Evolutionary conservation across 257 asterid genomes (phyloP), one percentile per base, ranked within the genome.

Genomic region (Solanum dulcamara): DNA sequence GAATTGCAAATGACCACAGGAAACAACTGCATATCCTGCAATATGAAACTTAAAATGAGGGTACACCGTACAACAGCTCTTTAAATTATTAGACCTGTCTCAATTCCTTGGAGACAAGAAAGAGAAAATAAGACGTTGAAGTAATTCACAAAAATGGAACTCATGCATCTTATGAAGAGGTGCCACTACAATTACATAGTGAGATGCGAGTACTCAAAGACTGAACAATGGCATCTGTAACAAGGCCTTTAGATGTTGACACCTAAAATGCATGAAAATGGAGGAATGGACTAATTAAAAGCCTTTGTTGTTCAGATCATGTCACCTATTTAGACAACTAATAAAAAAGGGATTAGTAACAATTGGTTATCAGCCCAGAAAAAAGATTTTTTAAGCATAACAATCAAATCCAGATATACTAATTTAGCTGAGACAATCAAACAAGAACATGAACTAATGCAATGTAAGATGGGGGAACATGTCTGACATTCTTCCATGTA

Each of bases 1-100:
- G 98, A 74, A 91, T 93, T 95, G 88, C 94, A 93, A 66, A 97
- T 90, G 71, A 93, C 89, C 30, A 94, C 84, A 66, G 99, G 98
- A 90, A 95, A 94, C 40, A 95, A 79, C 62, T 79, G 83, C 83
- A 91, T 91, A n/a, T 93, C 98, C 99, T 97, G 94, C 87, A 89
- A 88, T 53, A 40, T 53, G 84, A 86, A 79, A 79, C 64, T 1
- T 79, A 48, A 15, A 26, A 77, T 77, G 83, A 79, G 28, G 82
- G 42, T 77, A 28, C 72, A 64, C 72, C 32, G 5, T 7, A 64
- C 26, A 46, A 28, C 42, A 46, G 15, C 83, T 46, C 10, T 15
- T 46, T 1, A 77, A 46, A 77, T 28, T 26, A 46, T 28, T 77
- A 46, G 35, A 46, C 17, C 26, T 77, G 28, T 77, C 15, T 8